Percentiles rank a stretch among this genome's conserved stretches.
Evolutionary conservation across 164 flowering plant genomes (phyloP).

Genomic region (Magnolia kwangsiensis): DNA sequence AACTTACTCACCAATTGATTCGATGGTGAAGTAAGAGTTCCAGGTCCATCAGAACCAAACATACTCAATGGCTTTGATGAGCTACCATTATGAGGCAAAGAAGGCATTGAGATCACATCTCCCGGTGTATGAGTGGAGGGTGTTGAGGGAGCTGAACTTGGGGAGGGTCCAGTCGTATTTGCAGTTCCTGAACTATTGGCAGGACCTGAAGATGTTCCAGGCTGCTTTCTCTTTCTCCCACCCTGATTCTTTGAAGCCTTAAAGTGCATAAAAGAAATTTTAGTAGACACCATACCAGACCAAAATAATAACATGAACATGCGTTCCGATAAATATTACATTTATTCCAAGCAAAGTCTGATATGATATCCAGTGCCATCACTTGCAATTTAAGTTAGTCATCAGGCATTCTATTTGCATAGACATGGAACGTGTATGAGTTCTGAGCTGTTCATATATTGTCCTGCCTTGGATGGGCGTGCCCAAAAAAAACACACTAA

Average conservation of each 20-base stretch:
- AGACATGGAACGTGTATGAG: no score
- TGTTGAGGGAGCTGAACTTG: constrained; percentile 94
- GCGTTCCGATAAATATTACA: not conserved
- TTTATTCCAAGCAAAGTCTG: no score
- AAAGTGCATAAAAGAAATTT: constrained; percentile 21
- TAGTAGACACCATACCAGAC: constrained; percentile 2
- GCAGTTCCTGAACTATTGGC: constrained; percentile 99
- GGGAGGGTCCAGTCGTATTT: constrained; percentile 94
- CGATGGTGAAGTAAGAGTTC: constrained; percentile 83
- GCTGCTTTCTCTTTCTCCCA: constrained; percentile 91
- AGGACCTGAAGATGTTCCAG: constrained; percentile 96
- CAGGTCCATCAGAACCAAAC: constrained; percentile 79
- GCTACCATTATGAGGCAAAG: constrained; percentile 65
- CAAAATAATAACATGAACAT: not conserved
- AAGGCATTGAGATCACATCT: constrained; percentile 92
- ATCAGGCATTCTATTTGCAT: no score
- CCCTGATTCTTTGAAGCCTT: constrained; percentile 85
- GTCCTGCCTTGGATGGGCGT: no score
- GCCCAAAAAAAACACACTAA: no score
- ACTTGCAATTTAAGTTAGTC: no score
- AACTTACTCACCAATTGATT: constrained; percentile 70
- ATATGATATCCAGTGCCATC: no score
- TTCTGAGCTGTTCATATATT: no score
- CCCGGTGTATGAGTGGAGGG: constrained; percentile 97
- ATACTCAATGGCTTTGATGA: constrained; percentile 78